phyloP scores from a whole-genome alignment of 2,329 filamentous ascomycete genomes.

The Dothistroma septosporum region DNA sequence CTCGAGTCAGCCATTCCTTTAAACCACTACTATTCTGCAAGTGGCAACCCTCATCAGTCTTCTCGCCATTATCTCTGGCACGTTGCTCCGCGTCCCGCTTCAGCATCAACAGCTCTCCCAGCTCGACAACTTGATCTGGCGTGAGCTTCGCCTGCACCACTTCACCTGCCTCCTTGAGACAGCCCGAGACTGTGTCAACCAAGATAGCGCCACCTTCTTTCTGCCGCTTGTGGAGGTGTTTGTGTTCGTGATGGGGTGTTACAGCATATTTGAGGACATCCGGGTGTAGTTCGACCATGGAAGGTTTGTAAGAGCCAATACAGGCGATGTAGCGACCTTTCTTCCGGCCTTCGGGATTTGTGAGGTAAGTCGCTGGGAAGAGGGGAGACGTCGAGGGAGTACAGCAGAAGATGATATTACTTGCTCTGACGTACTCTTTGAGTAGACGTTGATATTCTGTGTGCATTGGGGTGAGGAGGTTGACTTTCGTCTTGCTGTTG shows the following conservation, averaged over 20 bases:
- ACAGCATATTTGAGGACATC: conserved; percentile 67
- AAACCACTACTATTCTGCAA: conserved; percentile 41
- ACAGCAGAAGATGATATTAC: conserved; percentile 84
- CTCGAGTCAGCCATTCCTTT: conserved; percentile 53
- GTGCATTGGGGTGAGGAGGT: conserved; percentile 65
- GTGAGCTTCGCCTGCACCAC: conserved; percentile 71
- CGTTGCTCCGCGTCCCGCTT: conserved; percentile 49
- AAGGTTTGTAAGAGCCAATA: conserved; percentile 63
- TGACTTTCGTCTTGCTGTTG: conserved; percentile 55
- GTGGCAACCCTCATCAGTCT: conserved; percentile 23
- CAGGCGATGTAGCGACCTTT: conserved; percentile 70
- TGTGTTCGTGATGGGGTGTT: conserved; percentile 47
- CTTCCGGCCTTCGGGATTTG: conserved; percentile 63
- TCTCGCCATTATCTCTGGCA: conserved; percentile 28
- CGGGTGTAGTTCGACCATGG: conserved; percentile 80
- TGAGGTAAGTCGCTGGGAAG: conserved; percentile 71
- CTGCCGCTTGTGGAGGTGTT: conserved; percentile 62
- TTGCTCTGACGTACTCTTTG: conserved; percentile 64
- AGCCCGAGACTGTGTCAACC: conserved; percentile 69
- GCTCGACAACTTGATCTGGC: conserved; percentile 74
- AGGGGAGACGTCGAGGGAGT: conserved; percentile 71
- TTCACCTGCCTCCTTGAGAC: conserved; percentile 79
- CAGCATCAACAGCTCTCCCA: conserved; percentile 74
- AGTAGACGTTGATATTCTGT: conserved; percentile 64
- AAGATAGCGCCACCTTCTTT: conserved; percentile 57